Conservation (phyloP, 352 stramenopile genomes). For the Pythium angustatum region DNA sequence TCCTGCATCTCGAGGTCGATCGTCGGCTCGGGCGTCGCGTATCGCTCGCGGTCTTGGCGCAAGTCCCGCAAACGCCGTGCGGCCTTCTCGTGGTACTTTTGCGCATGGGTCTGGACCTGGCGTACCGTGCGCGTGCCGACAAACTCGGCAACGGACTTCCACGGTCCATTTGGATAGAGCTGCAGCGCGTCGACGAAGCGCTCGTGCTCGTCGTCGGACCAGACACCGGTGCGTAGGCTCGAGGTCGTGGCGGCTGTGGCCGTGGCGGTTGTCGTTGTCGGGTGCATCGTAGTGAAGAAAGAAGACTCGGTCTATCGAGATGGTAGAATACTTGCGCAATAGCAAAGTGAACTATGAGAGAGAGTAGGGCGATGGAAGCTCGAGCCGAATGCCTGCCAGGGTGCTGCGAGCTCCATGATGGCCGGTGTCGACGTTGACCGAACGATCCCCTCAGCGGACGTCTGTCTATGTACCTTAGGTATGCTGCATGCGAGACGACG, state of each 20-base stretch:
- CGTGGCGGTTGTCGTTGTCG: neutral
- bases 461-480: no score
- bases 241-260: neutral
- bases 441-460: no score
- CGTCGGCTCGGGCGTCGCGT: conserved; percentile 19
- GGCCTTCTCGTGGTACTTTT: conserved; percentile 70
- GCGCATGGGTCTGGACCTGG: conserved; percentile 63
- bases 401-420: no score
- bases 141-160: conserved; percentile 47
- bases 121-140: conserved; percentile 57
- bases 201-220: conserved; percentile 60
- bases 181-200: conserved; percentile 59
- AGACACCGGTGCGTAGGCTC: no score
- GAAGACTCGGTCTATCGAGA: neutral
- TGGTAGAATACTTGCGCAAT: no score
- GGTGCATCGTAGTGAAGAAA: neutral
- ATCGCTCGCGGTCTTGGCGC: conserved; percentile 33
- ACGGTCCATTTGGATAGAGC: conserved; percentile 52
- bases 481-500: no score
- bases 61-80: conserved; percentile 44
- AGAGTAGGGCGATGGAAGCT: no score
- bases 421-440: no score
- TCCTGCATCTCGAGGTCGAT: conserved; percentile 7
- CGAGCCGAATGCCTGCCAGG: no score
- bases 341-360: no score